These are phyloP conservation scores for Kazachstania sp. DNA, from an alignment of 1,139 yeast genomes.

Conservation along the genomic window DNA sequence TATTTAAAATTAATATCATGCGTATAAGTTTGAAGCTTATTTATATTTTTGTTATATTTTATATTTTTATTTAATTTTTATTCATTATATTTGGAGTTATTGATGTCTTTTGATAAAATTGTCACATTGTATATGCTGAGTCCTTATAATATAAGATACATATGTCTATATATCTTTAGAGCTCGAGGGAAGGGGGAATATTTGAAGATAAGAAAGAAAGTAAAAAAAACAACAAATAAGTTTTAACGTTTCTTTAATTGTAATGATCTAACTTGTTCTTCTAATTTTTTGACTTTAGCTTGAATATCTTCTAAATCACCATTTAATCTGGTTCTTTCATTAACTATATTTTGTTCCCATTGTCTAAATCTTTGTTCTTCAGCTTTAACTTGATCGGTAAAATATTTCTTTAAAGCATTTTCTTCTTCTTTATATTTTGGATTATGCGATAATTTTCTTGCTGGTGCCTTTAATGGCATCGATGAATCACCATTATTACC, in stretches of 20 bases:
- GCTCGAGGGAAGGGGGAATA: too few species aligned
- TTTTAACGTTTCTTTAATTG: slow-evolving; percentile 42
- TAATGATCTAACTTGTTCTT: slow-evolving; percentile 62
- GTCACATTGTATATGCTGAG: too few species aligned
- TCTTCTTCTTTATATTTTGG: slow-evolving; percentile 96
- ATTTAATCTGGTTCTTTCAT: slow-evolving; percentile 88
- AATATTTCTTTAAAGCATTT: slow-evolving; percentile 83
- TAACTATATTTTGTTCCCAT: slow-evolving; percentile 95
- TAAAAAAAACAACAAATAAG: background rate
- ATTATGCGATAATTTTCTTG: slow-evolving; percentile 48
- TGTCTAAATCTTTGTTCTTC: slow-evolving; percentile 96
- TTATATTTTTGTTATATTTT: too few species aligned
- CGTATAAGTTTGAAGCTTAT: too few species aligned
- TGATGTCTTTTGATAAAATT: background rate
- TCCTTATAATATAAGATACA: background rate
- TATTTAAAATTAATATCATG: too few species aligned
- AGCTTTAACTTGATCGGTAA: slow-evolving; percentile 96
- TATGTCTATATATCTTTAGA: background rate
- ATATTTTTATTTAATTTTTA: too few species aligned
- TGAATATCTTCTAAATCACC: slow-evolving; percentile 90
- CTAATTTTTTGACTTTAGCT: slow-evolving; percentile 56
- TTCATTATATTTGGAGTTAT: background rate
- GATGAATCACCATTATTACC: slow-evolving; percentile 13
- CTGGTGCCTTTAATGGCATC: slow-evolving; percentile 28
- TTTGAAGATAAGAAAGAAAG: background rate